Percentiles rank a stretch among this genome's conserved stretches.
These are phyloP conservation scores for Astragalus glycyphyllos DNA, from an alignment of 306 rosid genomes.

Conservation along the genomic window DNA sequence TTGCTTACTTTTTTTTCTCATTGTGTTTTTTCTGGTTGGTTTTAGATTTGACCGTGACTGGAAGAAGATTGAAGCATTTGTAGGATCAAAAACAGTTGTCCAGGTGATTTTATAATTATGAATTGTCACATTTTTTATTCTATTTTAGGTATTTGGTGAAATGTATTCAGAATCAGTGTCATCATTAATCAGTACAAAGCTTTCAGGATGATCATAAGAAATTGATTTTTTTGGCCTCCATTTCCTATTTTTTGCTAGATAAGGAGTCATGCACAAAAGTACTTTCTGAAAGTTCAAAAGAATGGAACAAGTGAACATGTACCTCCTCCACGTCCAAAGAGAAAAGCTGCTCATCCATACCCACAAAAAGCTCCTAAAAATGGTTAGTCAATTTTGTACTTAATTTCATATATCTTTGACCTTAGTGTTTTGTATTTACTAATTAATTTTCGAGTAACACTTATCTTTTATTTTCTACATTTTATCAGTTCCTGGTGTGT, in stretches of 20 bases:
- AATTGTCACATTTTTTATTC: not conserved
- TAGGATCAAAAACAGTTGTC: constrained; percentile 32
- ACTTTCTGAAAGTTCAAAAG: constrained; percentile 83
- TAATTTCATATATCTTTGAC: not conserved
- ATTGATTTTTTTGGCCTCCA: not conserved
- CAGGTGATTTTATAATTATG: constrained; percentile 9
- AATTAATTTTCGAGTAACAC: constrained; percentile 10
- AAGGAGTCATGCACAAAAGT: constrained; percentile 89
- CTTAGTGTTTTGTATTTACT: constrained; percentile 17
- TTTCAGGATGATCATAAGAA: not conserved
- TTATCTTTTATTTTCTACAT: constrained; percentile 1
- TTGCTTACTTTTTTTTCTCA: constrained; percentile 5
- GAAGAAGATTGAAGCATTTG: constrained; percentile 42
- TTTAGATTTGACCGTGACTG: constrained; percentile 35
- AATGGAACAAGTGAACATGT: constrained; percentile 80
- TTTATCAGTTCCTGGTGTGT: constrained; percentile 50
- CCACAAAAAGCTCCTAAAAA: constrained; percentile 53
- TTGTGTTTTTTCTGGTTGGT: not conserved
- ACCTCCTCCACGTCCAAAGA: constrained; percentile 89
- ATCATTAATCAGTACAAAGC: not conserved
- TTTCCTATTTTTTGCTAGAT: constrained; percentile 55
- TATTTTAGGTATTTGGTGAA: not conserved
- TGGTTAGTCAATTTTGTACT: constrained; percentile 46
- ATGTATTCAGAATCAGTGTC: not conserved
- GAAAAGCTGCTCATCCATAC: constrained; percentile 71